These are phyloP conservation scores for Kokia cookei DNA, from an alignment of 441 rosid genomes.

Conservation along the genomic window DNA sequence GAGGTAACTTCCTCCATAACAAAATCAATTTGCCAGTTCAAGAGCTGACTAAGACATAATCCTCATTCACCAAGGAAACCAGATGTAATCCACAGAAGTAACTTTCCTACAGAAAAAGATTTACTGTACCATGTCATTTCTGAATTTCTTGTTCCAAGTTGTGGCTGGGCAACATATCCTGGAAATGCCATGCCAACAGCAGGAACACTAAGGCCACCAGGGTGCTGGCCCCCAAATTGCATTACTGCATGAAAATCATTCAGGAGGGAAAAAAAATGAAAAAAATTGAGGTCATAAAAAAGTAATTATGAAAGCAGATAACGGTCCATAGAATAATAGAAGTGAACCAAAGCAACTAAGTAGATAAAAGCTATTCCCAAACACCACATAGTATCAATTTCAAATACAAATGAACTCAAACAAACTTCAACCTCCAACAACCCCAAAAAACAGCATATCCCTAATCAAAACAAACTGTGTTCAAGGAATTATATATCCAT, in stretches of 20 bases:
- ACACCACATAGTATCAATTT: neutral
- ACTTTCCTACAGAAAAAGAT: neutral
- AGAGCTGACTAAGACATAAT: neutral
- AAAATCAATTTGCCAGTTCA: neutral
- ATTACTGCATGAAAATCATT: constrained; percentile 42
- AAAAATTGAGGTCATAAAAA: neutral
- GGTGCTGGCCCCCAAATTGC: constrained; percentile 92
- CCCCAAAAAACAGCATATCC: neutral
- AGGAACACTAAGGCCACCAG: constrained; percentile 81
- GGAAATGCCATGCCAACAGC: constrained; percentile 98
- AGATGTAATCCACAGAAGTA: constrained; percentile 3
- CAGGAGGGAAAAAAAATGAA: neutral
- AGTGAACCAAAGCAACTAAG: neutral
- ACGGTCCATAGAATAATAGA: neutral
- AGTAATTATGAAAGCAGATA: neutral
- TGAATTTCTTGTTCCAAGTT: constrained; percentile 80
- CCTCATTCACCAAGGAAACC: neutral
- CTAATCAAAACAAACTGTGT: neutral
- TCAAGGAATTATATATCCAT: neutral
- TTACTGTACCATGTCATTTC: constrained; percentile 87
- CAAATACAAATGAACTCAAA: neutral
- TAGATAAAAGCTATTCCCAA: neutral
- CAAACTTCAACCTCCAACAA: neutral
- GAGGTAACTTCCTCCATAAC: neutral
- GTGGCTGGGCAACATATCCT: constrained; percentile 88